A percentile compares a stretch with the other conserved stretches of the same genome.
Evolutionary conservation across 2,329 filamentous ascomycete genomes (phyloP).

Genomic region (Akanthomyces lecanii): DNA sequence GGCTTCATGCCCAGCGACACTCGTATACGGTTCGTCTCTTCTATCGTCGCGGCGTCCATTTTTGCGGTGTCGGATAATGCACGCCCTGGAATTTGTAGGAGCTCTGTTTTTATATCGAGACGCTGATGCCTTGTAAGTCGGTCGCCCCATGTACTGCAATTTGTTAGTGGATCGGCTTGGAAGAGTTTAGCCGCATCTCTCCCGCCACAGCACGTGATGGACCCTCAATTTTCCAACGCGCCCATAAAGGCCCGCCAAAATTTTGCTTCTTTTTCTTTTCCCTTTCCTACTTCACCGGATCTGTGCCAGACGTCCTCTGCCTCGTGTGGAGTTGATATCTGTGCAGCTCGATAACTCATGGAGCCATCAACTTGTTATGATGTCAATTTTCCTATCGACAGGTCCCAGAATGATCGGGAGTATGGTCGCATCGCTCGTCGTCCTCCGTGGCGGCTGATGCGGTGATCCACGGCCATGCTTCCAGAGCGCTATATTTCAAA

Average conservation of each 20-base stretch:
- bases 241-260: slow-evolving; percentile 27
- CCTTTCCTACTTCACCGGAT: slow-evolving; percentile 55
- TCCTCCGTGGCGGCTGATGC: slow-evolving; percentile 55
- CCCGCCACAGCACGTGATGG: slow-evolving; percentile 18
- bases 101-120: neutral
- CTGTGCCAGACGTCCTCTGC: slow-evolving; percentile 81
- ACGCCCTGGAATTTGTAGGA: neutral
- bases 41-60: slow-evolving; percentile 71
- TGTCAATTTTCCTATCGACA: slow-evolving; percentile 93
- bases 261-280: slow-evolving; percentile 33
- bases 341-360: slow-evolving; percentile 81
- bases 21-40: slow-evolving; percentile 91
- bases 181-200: slow-evolving; percentile 18
- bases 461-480: slow-evolving; percentile 49
- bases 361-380: slow-evolving; percentile 71
- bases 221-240: slow-evolving; percentile 2
- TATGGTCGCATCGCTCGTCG: slow-evolving; percentile 63
- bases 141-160: neutral
- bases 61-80: slow-evolving; percentile 20
- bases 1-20: slow-evolving; percentile 86
- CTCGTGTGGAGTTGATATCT: slow-evolving; percentile 66
- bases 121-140: slow-evolving; percentile 15
- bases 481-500: slow-evolving; percentile 80
- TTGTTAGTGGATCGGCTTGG: neutral
- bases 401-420: slow-evolving; percentile 74